phyloP scores from a whole-genome alignment of 371 early-diverging fungal genomes.

The Saksenaea vasiformis region DNA sequence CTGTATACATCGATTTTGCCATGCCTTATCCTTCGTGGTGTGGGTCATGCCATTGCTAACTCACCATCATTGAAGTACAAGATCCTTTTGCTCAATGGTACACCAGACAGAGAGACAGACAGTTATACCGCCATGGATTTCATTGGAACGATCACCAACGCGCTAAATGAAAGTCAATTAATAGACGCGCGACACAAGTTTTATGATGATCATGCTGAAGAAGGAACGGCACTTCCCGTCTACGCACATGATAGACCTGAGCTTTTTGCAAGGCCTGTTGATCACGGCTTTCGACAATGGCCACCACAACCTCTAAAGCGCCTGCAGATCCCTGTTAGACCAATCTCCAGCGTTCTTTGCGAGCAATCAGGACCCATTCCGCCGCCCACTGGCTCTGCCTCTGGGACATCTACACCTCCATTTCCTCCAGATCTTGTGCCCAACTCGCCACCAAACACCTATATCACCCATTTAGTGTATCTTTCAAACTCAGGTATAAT shows the following conservation, averaged over 20 bases:
- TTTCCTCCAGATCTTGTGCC: slow-evolving; percentile 44
- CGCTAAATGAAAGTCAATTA: slow-evolving; percentile 60
- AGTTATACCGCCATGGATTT: slow-evolving; percentile 75
- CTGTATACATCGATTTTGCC: slow-evolving; percentile 78
- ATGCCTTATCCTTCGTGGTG: slow-evolving; percentile 66
- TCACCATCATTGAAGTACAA: slow-evolving; percentile 57
- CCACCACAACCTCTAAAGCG: slow-evolving; percentile 23
- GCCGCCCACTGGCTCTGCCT: slow-evolving; percentile 14
- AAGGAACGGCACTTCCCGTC: slow-evolving; percentile 9
- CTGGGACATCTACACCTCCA: slow-evolving; percentile 33
- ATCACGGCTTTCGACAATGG: slow-evolving; percentile 35
- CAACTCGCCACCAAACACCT: slow-evolving; percentile 55
- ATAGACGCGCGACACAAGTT: slow-evolving; percentile 47
- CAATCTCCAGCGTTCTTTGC: not conserved
- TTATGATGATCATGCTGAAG: slow-evolving; percentile 33
- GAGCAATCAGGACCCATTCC: slow-evolving; percentile 1
- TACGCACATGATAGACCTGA: slow-evolving; percentile 9
- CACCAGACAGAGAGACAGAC: slow-evolving; percentile 70
- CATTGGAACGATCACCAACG: slow-evolving; percentile 66
- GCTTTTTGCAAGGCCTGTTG: slow-evolving; percentile 28
- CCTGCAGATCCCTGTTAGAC: slow-evolving; percentile 1
- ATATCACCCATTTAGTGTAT: slow-evolving; percentile 71
- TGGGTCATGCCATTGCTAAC: slow-evolving; percentile 64
- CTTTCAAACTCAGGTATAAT: slow-evolving; percentile 55
- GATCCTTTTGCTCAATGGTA: slow-evolving; percentile 70